Evolutionary conservation across 768 basidiomycete species (phyloP).

Genomic region (Gyrodon lividus): DNA sequence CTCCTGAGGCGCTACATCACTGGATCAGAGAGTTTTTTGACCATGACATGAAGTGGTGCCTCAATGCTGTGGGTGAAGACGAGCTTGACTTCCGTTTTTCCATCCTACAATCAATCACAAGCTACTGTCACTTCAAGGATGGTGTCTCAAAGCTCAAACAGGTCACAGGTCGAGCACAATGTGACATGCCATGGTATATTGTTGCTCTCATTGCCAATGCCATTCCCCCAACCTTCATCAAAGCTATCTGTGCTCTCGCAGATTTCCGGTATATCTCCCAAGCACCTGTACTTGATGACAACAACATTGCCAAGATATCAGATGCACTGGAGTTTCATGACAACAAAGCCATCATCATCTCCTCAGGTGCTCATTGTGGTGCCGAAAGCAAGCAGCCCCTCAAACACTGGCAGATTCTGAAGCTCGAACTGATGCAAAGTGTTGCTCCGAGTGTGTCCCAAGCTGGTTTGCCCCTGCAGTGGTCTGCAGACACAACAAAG

Average conservation of each 20-base stretch:
- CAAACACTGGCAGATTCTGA: slow-evolving; percentile 40
- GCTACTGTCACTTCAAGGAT: slow-evolving; percentile 25
- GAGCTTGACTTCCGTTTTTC: slow-evolving; percentile 31
- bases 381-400: slow-evolving; percentile 18
- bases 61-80: slow-evolving; percentile 6
- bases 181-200: slow-evolving; percentile 27
- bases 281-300: slow-evolving; percentile 7
- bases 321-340: slow-evolving; percentile 23
- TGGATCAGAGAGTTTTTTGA: slow-evolving; percentile 34
- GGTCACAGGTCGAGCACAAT: slow-evolving; percentile 26
- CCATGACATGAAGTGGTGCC: slow-evolving; percentile 26
- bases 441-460: slow-evolving; percentile 28
- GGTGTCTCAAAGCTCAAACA: slow-evolving; percentile 30
- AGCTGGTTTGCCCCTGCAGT: slow-evolving; percentile 33
- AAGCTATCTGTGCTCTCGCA: slow-evolving; percentile 33
- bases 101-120: slow-evolving; percentile 16
- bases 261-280: slow-evolving; percentile 34
- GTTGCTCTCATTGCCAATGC: slow-evolving; percentile 35
- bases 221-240: slow-evolving; percentile 28
- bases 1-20: slow-evolving; percentile 39
- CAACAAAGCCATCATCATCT: slow-evolving; percentile 33
- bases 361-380: slow-evolving; percentile 26
- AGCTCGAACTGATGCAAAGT: slow-evolving; percentile 39
- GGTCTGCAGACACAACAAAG: slow-evolving; percentile 37
- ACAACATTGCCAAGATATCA: background rate